Evolutionary conservation across 2,329 filamentous ascomycete genomes (phyloP).

Genomic region (Clonostachys rhizophaga): DNA sequence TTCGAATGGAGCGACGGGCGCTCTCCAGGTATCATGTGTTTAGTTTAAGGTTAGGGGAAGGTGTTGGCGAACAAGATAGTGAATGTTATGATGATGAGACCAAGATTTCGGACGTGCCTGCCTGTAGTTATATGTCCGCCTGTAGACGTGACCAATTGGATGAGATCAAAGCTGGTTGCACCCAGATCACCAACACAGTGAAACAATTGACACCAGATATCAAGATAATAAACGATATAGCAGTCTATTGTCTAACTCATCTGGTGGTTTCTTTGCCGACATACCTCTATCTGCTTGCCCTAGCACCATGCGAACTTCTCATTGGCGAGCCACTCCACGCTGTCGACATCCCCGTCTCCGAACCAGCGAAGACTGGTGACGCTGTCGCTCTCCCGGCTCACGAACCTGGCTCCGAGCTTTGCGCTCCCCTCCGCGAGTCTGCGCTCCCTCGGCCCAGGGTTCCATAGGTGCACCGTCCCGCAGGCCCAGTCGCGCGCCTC

Average conservation of each 20-base stretch:
- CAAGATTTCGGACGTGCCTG: too few relatives aligned
- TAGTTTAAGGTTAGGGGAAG: too few relatives aligned
- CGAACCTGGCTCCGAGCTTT: slow-evolving; percentile 42
- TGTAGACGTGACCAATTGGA: neutral
- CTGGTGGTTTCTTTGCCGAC: slow-evolving; percentile 6
- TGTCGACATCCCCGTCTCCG: slow-evolving; percentile 41
- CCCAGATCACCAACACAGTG: slow-evolving; percentile 82
- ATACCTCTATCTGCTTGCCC: slow-evolving; percentile 3
- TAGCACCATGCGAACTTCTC: slow-evolving; percentile 80
- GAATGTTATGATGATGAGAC: too few relatives aligned
- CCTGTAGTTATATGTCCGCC: too few relatives aligned
- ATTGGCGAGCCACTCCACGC: slow-evolving; percentile 68
- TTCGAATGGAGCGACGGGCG: slow-evolving; percentile 7
- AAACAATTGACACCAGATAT: slow-evolving; percentile 84
- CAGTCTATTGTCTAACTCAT: slow-evolving; percentile 7
- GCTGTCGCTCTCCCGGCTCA: slow-evolving; percentile 59
- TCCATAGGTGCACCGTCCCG: slow-evolving; percentile 75
- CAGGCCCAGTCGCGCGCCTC: slow-evolving; percentile 71
- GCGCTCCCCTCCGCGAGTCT: slow-evolving; percentile 36
- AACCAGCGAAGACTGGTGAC: slow-evolving; percentile 73
- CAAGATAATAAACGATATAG: slow-evolving; percentile 3
- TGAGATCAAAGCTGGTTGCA: slow-evolving; percentile 4
- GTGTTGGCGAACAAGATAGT: too few relatives aligned
- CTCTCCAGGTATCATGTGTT: neutral
- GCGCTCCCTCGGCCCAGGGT: slow-evolving; percentile 56